Conservation (phyloP, 2,329 filamentous ascomycete species). For the Fusarium euwallaceae region DNA sequence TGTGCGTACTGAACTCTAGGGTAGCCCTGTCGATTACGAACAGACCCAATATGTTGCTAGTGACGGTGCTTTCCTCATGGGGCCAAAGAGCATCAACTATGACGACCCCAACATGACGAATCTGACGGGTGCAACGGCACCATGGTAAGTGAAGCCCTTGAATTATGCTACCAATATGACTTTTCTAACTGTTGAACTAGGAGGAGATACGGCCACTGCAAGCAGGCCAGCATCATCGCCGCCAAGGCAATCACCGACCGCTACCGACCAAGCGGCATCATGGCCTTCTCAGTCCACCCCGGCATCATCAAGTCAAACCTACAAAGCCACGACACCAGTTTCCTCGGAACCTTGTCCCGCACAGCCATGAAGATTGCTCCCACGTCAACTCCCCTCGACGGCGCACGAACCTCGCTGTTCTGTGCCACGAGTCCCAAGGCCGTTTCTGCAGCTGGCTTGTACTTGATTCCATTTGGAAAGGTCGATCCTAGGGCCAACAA, state of each 20-base stretch:
- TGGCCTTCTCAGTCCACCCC: slow-evolving; percentile 43
- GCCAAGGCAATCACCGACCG: slow-evolving; percentile 39
- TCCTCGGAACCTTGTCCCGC: slow-evolving; percentile 33
- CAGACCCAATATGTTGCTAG: slow-evolving; percentile 33
- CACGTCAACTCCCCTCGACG: slow-evolving; percentile 30
- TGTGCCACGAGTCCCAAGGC: slow-evolving; percentile 36
- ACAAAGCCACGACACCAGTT: slow-evolving; percentile 27
- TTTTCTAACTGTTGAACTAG: slow-evolving; percentile 7
- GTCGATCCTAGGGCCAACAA: slow-evolving; percentile 29
- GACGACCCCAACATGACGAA: slow-evolving; percentile 41
- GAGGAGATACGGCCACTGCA: slow-evolving; percentile 40
- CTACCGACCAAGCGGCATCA: slow-evolving; percentile 32
- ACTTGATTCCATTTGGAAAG: slow-evolving; percentile 37
- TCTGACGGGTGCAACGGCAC: slow-evolving; percentile 24
- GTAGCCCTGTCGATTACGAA: neutral
- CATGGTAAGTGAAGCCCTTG: slow-evolving; percentile 17
- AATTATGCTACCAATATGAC: fast-evolving
- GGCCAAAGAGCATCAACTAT: slow-evolving; percentile 36
- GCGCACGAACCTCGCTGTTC: slow-evolving; percentile 41
- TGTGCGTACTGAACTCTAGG: neutral
- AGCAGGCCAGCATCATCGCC: slow-evolving; percentile 38
- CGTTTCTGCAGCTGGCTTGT: slow-evolving; percentile 18
- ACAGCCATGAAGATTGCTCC: slow-evolving; percentile 31
- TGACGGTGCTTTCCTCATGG: slow-evolving; percentile 33
- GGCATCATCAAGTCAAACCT: slow-evolving; percentile 40